Base-by-base conservation (phyloP, 1,284 basidiomycete genomes). In the Heterobasidion occidentale region DNA sequence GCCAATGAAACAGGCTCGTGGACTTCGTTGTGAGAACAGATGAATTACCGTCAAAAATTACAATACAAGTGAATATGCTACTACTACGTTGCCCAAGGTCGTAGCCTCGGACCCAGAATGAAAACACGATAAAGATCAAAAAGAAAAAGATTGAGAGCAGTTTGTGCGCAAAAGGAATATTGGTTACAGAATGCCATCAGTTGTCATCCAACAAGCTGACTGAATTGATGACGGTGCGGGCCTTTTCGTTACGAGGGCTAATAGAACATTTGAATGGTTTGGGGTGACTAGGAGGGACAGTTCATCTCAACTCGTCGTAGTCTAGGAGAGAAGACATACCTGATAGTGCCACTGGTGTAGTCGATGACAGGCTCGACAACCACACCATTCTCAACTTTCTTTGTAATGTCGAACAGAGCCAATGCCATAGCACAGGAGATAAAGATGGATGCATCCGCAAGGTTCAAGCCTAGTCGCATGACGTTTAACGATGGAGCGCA, bases 401-500 rank as follows among this genome's bases (percentile, higher is more conserved):
- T 55, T 33, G 58, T 45, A 19, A 67, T 63, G 38, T 46, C 61
- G 48, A 56, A 65, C 9, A 59, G 54, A 2, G 65, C 59, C 8
- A 67, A 50, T 9, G 58, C 56, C 52, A 55, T 64, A 8, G 63
- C 65, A 35, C 63, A 58, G 8, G 59, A 59, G 33, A 67, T 60
- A 48, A 62, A 67, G 3, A 66, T 19, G 11, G 61, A 56, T 0
- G 60, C 62, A 12, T 68, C 63, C 27, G 57, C 54, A 15, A 58
- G 44, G 14, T 51, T 7, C 35, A 15, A 9, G 19, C 55, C 55
- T n/a, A 3, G 5, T 46, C 46, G n/a, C 54, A 55, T 7, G 9
- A 9, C n/a, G 33, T 52, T 27, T 27, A 2, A 5, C 27, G 27
- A 27, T 27, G 27, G 35, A n/a, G n/a, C 27, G 51, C 51, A n/a